Evolutionary conservation across 2,329 filamentous ascomycete genomes (phyloP), one percentile per base, ranked within the genome.

Genomic region (Neonectria ditissima): DNA sequence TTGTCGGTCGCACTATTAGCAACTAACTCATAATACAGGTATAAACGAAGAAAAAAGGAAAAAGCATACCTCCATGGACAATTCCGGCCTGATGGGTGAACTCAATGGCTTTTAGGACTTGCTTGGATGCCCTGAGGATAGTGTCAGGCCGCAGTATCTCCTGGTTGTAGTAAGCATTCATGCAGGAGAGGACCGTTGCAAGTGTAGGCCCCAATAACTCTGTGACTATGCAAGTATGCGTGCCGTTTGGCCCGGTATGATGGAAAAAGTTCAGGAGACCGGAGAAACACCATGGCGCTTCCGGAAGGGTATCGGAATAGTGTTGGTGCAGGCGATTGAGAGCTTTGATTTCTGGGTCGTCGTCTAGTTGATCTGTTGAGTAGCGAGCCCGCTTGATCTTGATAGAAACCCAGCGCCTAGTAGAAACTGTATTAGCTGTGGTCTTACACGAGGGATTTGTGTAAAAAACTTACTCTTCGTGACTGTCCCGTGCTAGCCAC

Each of bases 151-250:
- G 55, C 16, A 65, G 50, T 5, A 20, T 44, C 32, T 58, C 57
- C 1, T 41, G 16, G 4, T 16, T 39, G 4, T 11, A 22, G 24
- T n/a, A 18, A 8, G 58, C 11, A 2, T 5, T 2, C 5, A 34
- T 45, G 3, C 6, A 5, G 7, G n/a, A 28, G 4, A 20, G 7
- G 5, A 50, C 20, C 14, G 6, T 16, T 13, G 14, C 65, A 9
- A 13, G 24, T 65, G 13, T n/a, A 30, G 65, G 65, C 3, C 65
- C 62, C 4, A 67, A 18, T 2, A 65, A 5, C 50, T 67, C 55
- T 1, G 59, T 59, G 18, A 67, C 65, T 9, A 67, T 34, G 39
- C 65, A 65, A 11, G 32, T 65, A 24, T 67, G 65, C 2, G 20
- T 56, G n/a, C 65, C 62, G 5, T 62, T 67, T 9, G 62, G 62